These are phyloP conservation scores for Trametes cinnabarina DNA, from an alignment of 768 basidiomycete genomes.

Conservation along the genomic window DNA sequence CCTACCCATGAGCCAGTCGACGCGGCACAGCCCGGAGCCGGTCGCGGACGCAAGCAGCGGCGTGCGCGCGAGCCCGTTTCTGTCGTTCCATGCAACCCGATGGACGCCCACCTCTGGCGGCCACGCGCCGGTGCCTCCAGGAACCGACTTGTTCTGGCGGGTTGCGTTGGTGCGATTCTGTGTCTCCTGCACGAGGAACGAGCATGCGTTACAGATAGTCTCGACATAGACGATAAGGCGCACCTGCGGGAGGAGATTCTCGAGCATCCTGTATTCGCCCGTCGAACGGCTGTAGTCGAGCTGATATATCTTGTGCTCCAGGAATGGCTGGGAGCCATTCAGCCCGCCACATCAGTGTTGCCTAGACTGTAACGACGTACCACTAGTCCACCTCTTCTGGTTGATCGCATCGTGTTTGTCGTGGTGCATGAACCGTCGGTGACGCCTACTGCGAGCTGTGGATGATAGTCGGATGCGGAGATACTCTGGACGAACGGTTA, in stretches of 20 bases:
- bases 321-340: constrained; percentile 57
- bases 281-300: constrained; percentile 81
- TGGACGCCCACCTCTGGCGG: constrained; percentile 74
- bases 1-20: constrained; percentile 78
- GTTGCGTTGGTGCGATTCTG: constrained; percentile 43
- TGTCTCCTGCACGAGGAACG: constrained; percentile 43
- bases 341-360: background rate
- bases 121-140: constrained; percentile 68
- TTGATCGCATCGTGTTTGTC: constrained; percentile 66
- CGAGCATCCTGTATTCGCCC: constrained; percentile 83
- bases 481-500: constrained; percentile 48
- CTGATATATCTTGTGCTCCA: constrained; percentile 78
- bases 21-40: constrained; percentile 79
- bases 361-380: constrained; percentile 41
- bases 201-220: background rate
- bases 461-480: constrained; percentile 79
- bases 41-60: constrained; percentile 74
- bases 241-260: constrained; percentile 77
- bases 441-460: constrained; percentile 77
- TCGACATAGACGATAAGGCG: too few species aligned
- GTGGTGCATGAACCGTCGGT: constrained; percentile 82
- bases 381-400: constrained; percentile 67
- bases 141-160: constrained; percentile 35
- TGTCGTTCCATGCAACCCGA: constrained; percentile 78
- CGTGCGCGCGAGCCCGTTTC: constrained; percentile 59